These are phyloP conservation scores for Carex parvula DNA, from an alignment of 176 grass and related monocot species.

Conservation along the genomic window DNA sequence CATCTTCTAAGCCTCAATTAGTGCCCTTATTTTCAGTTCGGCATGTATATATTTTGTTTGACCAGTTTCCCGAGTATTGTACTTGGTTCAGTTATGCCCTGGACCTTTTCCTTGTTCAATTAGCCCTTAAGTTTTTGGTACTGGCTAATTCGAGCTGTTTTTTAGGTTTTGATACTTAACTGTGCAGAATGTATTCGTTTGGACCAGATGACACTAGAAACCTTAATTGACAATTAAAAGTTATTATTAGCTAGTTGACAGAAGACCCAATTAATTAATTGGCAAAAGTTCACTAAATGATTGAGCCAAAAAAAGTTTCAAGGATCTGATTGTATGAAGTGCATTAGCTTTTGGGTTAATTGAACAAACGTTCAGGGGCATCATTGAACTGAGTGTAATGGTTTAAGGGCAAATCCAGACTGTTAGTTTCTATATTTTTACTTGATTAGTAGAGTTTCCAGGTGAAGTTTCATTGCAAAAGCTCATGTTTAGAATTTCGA, in stretches of 20 bases:
- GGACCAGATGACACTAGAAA: background rate
- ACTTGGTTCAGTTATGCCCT: background rate
- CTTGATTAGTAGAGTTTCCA: background rate
- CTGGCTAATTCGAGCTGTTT: background rate
- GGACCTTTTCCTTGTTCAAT: background rate
- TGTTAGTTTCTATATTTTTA: background rate
- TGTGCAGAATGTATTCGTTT: background rate
- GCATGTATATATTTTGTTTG: background rate
- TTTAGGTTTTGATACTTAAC: background rate
- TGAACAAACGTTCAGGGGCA: background rate
- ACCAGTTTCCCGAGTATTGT: background rate
- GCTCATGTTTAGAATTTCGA: no score
- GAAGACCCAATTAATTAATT: background rate
- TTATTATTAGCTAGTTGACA: background rate
- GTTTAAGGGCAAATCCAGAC: background rate
- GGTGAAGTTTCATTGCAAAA: background rate
- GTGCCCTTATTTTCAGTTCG: background rate
- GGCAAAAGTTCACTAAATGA: background rate
- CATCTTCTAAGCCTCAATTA: background rate
- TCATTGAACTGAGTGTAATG: background rate
- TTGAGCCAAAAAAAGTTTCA: background rate
- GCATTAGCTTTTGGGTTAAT: background rate
- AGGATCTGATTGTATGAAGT: background rate
- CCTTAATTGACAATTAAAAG: background rate
- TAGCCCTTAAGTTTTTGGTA: background rate